These are phyloP conservation scores for Pisolithus tinctorius DNA, from an alignment of 768 basidiomycete species.

Conservation along the genomic window DNA sequence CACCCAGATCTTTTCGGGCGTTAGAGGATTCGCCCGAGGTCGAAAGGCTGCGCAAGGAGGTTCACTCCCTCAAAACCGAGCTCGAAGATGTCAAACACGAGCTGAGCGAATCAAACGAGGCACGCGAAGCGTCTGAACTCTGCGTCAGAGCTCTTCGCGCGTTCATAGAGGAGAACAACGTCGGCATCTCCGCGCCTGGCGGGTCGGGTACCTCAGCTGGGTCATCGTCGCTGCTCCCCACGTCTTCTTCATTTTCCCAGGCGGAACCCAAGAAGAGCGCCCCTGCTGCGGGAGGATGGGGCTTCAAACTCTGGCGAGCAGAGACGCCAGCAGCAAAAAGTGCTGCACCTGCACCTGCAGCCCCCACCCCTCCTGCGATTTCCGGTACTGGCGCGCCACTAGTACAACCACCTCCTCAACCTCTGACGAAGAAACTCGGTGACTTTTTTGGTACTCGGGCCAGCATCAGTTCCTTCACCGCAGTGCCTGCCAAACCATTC, in stretches of 20 bases:
- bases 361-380: conserved; percentile 22
- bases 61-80: conserved; percentile 48
- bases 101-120: conserved; percentile 73
- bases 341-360: conserved; percentile 19
- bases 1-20: conserved; percentile 32
- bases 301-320: conserved; percentile 64
- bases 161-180: conserved; percentile 71
- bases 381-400: conserved; percentile 15
- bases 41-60: conserved; percentile 54
- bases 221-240: conserved; percentile 1
- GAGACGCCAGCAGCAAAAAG: conserved; percentile 27
- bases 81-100: conserved; percentile 62
- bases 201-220: conserved; percentile 9
- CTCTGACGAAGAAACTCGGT: conserved; percentile 60
- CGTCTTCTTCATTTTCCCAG: conserved; percentile 15
- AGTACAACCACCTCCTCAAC: conserved; percentile 29
- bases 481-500: conserved; percentile 19
- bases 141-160: conserved; percentile 78
- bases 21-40: conserved; percentile 36
- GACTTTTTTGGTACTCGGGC: conserved; percentile 59
- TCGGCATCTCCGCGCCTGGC: conserved; percentile 35
- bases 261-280: conserved; percentile 27
- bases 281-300: conserved; percentile 44
- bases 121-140: conserved; percentile 78
- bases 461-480: conserved; percentile 43